Evolutionary conservation across 305 asterid species (phyloP).

Genomic region (Vinca major): DNA sequence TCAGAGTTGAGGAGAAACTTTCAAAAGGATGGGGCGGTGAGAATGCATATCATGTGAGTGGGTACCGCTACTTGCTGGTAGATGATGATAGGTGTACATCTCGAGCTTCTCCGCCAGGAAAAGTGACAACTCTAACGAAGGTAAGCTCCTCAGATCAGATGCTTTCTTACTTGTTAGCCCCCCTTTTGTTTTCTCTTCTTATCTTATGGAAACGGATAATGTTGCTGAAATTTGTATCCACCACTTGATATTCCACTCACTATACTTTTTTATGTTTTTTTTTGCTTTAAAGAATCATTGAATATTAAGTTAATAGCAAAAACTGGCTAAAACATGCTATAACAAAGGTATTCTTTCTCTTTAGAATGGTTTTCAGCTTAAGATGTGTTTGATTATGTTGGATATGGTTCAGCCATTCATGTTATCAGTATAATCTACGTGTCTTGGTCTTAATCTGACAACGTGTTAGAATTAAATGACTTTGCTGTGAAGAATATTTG

Average conservation of each 20-base stretch:
- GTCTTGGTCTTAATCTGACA: not conserved
- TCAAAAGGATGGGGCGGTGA: slow-evolving; percentile 99
- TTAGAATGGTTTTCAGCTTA: not conserved
- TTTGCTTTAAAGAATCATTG: not conserved
- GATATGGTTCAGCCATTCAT: not conserved
- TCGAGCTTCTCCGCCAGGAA: slow-evolving; percentile 95
- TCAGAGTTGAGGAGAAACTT: slow-evolving; percentile 86
- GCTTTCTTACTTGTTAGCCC: not conserved
- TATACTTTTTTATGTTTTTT: not conserved
- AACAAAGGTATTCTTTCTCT: not conserved
- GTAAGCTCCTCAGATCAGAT: slow-evolving; percentile 27
- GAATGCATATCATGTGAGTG: slow-evolving; percentile 94
- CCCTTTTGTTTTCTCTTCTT: not conserved
- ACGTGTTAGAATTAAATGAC: not conserved
- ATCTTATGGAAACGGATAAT: not conserved
- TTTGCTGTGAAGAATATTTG: not conserved
- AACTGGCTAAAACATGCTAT: not conserved
- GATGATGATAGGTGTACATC: slow-evolving; percentile 71
- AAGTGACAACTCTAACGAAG: slow-evolving; percentile 88
- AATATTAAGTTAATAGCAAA: not conserved
- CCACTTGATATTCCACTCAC: not conserved
- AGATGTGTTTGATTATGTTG: not conserved
- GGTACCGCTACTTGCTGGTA: slow-evolving; percentile 83
- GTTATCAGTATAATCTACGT: not conserved
- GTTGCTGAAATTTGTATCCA: not conserved